These are phyloP conservation scores for Amphicarpaea edgeworthii DNA, from an alignment of 306 rosid genomes.

Conservation along the genomic window DNA sequence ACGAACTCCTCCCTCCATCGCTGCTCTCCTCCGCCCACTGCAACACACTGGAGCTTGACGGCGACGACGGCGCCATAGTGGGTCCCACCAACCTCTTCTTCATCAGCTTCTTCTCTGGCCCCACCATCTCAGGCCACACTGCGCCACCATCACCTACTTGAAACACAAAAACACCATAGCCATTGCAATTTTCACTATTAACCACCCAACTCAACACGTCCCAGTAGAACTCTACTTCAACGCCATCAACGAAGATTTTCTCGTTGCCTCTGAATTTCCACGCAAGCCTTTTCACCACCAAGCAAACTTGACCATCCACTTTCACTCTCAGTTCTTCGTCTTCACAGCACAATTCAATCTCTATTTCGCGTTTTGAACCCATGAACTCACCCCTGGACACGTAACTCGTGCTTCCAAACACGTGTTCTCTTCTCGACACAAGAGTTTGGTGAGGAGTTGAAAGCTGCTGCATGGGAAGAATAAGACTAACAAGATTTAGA, in stretches of 20 bases:
- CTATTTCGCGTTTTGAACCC: constrained; percentile 76
- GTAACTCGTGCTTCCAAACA: constrained; percentile 67
- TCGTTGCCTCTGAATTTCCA: constrained; percentile 97
- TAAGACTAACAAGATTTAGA: constrained; percentile 70
- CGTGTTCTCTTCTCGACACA: constrained; percentile 76
- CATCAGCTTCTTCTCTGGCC: constrained; percentile 74
- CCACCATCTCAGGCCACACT: constrained; percentile 82
- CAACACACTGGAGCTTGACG: constrained; percentile 64
- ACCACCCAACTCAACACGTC: constrained; percentile 81
- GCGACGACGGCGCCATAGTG: constrained; percentile 39
- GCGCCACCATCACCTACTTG: constrained; percentile 81
- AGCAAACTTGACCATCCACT: constrained; percentile 61
- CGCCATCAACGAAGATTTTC: constrained; percentile 65
- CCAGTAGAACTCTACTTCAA: constrained; percentile 84
- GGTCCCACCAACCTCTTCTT: constrained; percentile 62
- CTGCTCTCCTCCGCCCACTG: constrained; percentile 94
- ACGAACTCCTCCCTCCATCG: constrained; percentile 82
- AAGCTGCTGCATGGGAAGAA: constrained; percentile 39
- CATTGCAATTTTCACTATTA: constrained; percentile 40
- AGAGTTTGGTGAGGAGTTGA: constrained; percentile 44
- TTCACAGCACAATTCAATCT: constrained; percentile 67
- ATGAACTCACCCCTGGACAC: constrained; percentile 62
- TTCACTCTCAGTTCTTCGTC: constrained; percentile 68
- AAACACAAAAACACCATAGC: constrained; percentile 76
- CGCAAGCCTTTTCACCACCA: constrained; percentile 71